Evolutionary conservation across 352 stramenopile species (phyloP), one percentile per base, ranked within the genome.

Genomic region (Peronospora belbahrii): DNA sequence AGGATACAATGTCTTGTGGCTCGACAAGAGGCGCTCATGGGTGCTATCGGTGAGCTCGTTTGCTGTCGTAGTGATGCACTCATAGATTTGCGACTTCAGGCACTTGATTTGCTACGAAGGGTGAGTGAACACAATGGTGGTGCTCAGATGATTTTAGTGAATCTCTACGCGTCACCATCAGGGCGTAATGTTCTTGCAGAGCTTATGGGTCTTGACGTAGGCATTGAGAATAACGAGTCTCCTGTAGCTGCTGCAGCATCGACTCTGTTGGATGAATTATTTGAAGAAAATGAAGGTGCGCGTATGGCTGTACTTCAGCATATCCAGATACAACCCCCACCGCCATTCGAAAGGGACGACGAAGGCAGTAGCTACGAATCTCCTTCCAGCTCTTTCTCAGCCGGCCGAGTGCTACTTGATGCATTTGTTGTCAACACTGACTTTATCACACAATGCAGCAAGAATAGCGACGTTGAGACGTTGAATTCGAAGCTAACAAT

Each of bases 261-360:
- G 11, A 65, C 65, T 28, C 51, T 88, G 10, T 52, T 90, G 10
- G 72, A 88, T 20, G 47, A 57, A 0, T 52, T 90, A 13, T 86
- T 88, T 31, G 42, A 62, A 17, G 66, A 79, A 25, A 88, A 85
- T 33, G 70, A 87, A 24, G 67, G 69, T 8, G 64, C 73, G 0
- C 70, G 72, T 28, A 86, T 88, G 70, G 62, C 72, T 2, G 67
- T 90, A 3, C 62, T 90, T 15, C 79, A 90, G 61, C 69, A 87
- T 33, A 59, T 71, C 63, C 49, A 75, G 67, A 57, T 64, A 7
- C 48, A 70, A 6, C 70, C 78, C 4, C 73, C 73, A 14, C 62
- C 62, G 0, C 41, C 53, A 14, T 47, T 40, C 10, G 27, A 20
- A 10, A 42, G 14, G 4, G 31, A 35, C 34, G 23, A 59, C 19